Percentiles rank a stretch among this genome's conserved stretches.
Evolutionary conservation across 192 early-diverging fungal genomes (phyloP).

Genomic region (Entophlyctis luteolus): DNA sequence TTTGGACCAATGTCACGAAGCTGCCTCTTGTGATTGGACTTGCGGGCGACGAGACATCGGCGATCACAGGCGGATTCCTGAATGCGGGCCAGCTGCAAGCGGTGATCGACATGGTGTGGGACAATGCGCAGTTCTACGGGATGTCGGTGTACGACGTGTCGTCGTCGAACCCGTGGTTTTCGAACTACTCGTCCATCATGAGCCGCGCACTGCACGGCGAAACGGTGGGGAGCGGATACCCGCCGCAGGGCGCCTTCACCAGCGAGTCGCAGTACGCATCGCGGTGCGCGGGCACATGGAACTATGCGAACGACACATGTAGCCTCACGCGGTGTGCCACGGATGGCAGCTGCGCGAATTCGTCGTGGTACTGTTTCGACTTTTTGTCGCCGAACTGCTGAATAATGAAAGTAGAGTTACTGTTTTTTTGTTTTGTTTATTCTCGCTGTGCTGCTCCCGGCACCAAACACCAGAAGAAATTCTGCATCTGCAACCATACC

Average conservation of each 20-base stretch:
- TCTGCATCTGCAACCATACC: no score
- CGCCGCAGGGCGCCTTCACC: not conserved
- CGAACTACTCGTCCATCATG: conserved; percentile 3
- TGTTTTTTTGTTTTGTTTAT: no score
- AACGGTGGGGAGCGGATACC: conserved; percentile 8
- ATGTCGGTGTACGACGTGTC: conserved; percentile 24
- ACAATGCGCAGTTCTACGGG: conserved; percentile 12
- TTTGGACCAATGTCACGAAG: not conserved
- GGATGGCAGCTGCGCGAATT: not conserved
- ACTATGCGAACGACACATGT: conserved; percentile 20
- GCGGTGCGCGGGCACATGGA: conserved; percentile 14
- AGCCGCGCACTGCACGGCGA: conserved; percentile 12
- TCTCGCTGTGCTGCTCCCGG: no score
- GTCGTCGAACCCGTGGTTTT: conserved; percentile 3
- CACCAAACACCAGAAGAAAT: no score
- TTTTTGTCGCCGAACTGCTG: no score
- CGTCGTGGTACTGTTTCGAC: not conserved
- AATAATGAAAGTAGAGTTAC: no score
- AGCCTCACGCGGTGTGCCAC: not conserved
- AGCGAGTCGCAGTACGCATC: not conserved
- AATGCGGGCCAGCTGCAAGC: conserved; percentile 8
- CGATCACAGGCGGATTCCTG: conserved; percentile 19
- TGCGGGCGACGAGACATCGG: conserved; percentile 16
- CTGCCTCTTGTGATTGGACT: conserved; percentile 13
- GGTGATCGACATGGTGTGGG: not conserved